A percentile compares a stretch with the other conserved stretches of the same genome.
Evolutionary conservation across 768 basidiomycete species (phyloP).

Genomic region (Asterophora lycoperdoides): DNA sequence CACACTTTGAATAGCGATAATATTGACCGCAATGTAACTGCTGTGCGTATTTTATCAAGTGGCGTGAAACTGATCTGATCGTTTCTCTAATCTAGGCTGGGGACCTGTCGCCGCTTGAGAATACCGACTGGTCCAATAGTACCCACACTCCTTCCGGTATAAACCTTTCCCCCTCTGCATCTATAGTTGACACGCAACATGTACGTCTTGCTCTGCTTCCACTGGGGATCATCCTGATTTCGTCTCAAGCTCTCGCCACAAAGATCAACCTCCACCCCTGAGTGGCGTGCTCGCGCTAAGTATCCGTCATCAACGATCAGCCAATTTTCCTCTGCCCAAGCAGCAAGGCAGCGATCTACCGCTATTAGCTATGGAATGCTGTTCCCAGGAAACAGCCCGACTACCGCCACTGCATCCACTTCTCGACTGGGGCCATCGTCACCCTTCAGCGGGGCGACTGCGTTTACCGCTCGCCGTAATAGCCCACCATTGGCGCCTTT

Average conservation of each 20-base stretch:
- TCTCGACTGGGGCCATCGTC: background rate
- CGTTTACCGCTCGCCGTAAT: background rate
- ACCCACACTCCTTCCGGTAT: no score
- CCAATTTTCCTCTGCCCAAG: slow-evolving; percentile 2
- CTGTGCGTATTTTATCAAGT: no score
- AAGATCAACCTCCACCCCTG: no score
- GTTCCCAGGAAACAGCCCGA: background rate
- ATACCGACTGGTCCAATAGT: no score
- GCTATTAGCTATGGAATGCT: slow-evolving; percentile 6
- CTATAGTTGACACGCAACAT: background rate
- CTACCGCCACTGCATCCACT: background rate
- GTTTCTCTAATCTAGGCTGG: no score
- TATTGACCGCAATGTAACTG: no score
- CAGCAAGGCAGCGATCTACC: slow-evolving; percentile 6
- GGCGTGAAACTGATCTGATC: background rate
- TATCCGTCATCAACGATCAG: background rate
- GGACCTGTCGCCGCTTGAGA: no score
- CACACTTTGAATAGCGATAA: no score
- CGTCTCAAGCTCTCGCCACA: no score
- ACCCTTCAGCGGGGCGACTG: background rate
- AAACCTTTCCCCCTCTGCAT: background rate
- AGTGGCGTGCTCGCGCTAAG: background rate
- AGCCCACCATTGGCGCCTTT: slow-evolving; percentile 2
- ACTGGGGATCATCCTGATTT: no score
- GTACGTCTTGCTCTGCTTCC: no score